Evolutionary conservation across 768 basidiomycete genomes (phyloP), one percentile per base, ranked within the genome.

Genomic region (Tulasnella sp.): DNA sequence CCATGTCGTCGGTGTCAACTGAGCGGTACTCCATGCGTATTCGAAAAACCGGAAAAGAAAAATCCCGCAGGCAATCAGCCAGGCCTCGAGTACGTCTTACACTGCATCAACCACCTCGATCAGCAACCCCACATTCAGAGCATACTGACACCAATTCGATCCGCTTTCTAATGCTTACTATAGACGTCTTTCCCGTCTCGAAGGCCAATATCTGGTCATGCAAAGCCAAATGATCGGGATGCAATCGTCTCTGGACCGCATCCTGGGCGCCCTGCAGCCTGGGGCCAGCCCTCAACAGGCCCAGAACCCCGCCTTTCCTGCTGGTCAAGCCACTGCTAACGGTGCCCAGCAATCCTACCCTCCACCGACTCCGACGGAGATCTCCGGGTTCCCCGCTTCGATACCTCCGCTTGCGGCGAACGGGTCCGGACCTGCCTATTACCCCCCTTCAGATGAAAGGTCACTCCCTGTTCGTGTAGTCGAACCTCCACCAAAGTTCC

Each of bases 151-250:
- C 24, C 40, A 40, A n/a, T 22, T 31, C 31, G 34, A 64, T 50
- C 74, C 46, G 3, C 31, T 34, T 31, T 69, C 22, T 28, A 46
- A 41, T 80, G 79, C 73, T 72, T 41, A 83, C 76, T 28, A 81
- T 83, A 95, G 95, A 85, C 93, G 94, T 81, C 89, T 95, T 54
- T 93, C 93, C 77, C 91, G 94, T 79, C 91, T 96, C 82, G 95
- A 96, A 85, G 93, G 93, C 82, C 94, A 96, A 85, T 96, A 95
- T 85, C 84, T 96, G 85, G 93, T 95, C 83, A 94, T 96, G 91
- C 94, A 96, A 85, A 94, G 94, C 86, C 95, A 96, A 85, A 95
- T 96, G 93, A 96, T 96, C 83, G 95, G 95, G 83, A 94, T 96
- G 93, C 95, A 96, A 86, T 93, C 94, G 7, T 93, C 94, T 37